Percentiles rank a stretch among this genome's conserved stretches.
Evolutionary conservation across 352 stramenopile species (phyloP).

Genomic region (Pythium pyrilobum): DNA sequence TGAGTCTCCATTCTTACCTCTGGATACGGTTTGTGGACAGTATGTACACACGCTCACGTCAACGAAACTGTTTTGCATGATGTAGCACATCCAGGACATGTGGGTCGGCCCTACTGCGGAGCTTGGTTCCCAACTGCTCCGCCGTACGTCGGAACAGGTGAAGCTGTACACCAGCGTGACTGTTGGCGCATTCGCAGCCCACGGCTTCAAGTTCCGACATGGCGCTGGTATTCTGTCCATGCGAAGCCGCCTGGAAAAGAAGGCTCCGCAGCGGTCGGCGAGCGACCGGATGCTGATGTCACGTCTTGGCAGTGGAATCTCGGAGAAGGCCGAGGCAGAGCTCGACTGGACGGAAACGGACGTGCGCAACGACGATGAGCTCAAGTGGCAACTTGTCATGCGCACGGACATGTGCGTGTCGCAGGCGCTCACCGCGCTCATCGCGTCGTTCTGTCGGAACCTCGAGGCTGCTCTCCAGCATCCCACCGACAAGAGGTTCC

Average conservation of each 20-base stretch:
- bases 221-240: conserved; percentile 65
- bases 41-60: too few relatives aligned
- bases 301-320: conserved; percentile 39
- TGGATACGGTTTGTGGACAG: too few relatives aligned
- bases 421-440: conserved; percentile 65
- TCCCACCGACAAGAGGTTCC: conserved; percentile 43
- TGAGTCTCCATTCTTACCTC: conserved; percentile 14
- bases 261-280: conserved; percentile 10
- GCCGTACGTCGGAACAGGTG: conserved; percentile 53
- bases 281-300: conserved; percentile 27
- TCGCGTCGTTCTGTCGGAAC: conserved; percentile 68
- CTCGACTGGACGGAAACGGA: conserved; percentile 57
- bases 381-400: conserved; percentile 73
- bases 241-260: conserved; percentile 49
- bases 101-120: conserved; percentile 69
- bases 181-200: conserved; percentile 72
- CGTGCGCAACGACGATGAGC: conserved; percentile 46
- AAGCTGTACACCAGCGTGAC: conserved; percentile 69
- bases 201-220: conserved; percentile 82
- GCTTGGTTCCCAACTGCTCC: conserved; percentile 56
- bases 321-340: conserved; percentile 21
- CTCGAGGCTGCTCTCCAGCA: conserved; percentile 70
- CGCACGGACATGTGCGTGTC: conserved; percentile 76
- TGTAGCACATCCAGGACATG: conserved; percentile 77
- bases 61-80: neutral